Base-by-base conservation (phyloP, 495 filamentous ascomycete genomes). In the Letharia lupina region DNA sequence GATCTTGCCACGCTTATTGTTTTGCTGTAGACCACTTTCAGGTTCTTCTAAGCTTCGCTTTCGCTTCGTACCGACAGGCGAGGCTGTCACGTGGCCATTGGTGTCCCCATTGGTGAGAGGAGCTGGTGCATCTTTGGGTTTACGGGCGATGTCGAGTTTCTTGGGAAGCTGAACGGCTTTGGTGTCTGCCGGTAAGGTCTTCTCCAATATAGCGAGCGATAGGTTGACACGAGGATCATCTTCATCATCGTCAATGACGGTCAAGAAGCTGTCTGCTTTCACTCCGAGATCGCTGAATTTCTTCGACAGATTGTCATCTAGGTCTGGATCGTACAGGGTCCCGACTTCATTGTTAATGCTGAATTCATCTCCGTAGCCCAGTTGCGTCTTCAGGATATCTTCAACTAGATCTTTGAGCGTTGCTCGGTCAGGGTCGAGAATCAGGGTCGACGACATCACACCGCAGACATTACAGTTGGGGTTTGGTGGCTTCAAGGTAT, bases 361-460 rank as follows among this genome's bases (percentile, higher is more conserved):
- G 45, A 97, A 83, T 47, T 96, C 93, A 62, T 93, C 87, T 12
- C 87, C 86, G 72, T 96, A 98, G 15, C 90, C 90, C 6, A 97
- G 76, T 61, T 89, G 75, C 15, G 77, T 58, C 62, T 83, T 84
- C 18, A 97, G 76, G 40, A 95, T 77, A 56, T 84, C 83, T 63
- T 93, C 83, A 0, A 99, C 87, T 8, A 99, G 77, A 70, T 97
- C 86, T 42, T 87, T 82, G 18, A 99, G 78, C 0, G 91, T 96
- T 12, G 91, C 91, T 61, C 84, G 80, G 16, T 82, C 77, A n/a
- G 87, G 76, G 65, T 96, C 90, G 11, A 93, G 84, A 33, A 82
- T 77, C 0, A 92, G 76, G 20, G 80, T 81, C 13, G 83, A 82
- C 59, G 89, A 84, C 28, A 84, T 88, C 18, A 88, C 84, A 54